These are phyloP conservation scores for Russula sp. DNA, from an alignment of 768 basidiomycete species.

Conservation along the genomic window DNA sequence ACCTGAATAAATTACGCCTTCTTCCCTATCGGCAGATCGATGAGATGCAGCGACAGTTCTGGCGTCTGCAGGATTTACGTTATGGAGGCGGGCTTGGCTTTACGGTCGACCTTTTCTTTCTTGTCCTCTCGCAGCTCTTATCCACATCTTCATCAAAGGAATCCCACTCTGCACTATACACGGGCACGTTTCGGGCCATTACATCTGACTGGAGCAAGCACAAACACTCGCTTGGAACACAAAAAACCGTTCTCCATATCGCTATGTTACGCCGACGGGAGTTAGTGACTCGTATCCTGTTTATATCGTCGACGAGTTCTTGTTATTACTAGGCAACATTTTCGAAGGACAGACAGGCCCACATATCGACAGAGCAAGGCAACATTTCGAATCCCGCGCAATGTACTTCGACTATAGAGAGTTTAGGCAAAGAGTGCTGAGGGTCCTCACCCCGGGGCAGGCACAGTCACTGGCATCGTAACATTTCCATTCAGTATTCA, in stretches of 20 bases:
- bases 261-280: background rate
- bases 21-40: no score
- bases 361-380: background rate
- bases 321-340: background rate
- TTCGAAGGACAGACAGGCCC: background rate
- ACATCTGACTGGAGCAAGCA: background rate
- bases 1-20: background rate
- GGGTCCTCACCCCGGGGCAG: background rate
- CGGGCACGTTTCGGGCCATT: background rate
- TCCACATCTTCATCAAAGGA: background rate
- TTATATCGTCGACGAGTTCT: conserved; percentile 1
- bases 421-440: background rate
- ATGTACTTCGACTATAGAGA: accelerated
- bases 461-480: no score
- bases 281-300: background rate
- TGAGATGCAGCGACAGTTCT: background rate
- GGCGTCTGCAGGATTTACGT: background rate
- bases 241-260: background rate
- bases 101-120: conserved; percentile 12
- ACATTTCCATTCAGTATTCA: no score
- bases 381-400: background rate
- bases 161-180: background rate
- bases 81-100: conserved; percentile 10
- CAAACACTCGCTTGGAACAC: conserved; percentile 9
- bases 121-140: background rate